Percentiles rank a stretch among this genome's conserved stretches.
Evolutionary conservation across 306 rosid species (phyloP).

Genomic region (Rosa persica): DNA sequence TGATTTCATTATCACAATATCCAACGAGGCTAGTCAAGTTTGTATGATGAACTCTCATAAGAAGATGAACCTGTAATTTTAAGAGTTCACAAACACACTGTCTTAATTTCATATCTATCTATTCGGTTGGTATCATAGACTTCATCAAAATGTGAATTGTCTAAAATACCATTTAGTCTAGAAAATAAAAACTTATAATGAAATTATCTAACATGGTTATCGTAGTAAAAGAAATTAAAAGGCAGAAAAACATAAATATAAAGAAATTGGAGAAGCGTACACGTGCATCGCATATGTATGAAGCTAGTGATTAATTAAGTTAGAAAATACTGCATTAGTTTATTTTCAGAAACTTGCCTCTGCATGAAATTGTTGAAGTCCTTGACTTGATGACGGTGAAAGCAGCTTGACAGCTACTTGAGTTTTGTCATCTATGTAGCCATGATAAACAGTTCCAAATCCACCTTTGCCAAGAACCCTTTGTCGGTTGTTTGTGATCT

Average conservation of each 20-base stretch:
- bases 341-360: slow-evolving; percentile 40
- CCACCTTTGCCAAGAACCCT: slow-evolving; percentile 51
- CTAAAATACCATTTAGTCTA: no score
- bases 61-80: slow-evolving; percentile 30
- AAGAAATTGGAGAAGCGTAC: no score
- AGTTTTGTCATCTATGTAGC: slow-evolving; percentile 33
- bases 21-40: slow-evolving; percentile 44
- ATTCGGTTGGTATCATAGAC: no score
- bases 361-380: slow-evolving; percentile 50
- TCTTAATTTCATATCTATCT: not conserved
- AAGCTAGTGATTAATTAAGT: not conserved
- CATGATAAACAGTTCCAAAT: slow-evolving; percentile 50
- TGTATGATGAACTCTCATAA: slow-evolving; percentile 41
- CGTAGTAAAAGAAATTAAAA: no score
- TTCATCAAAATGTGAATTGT: no score
- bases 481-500: slow-evolving; percentile 45
- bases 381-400: slow-evolving; percentile 40
- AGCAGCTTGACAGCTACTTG: slow-evolving; percentile 62
- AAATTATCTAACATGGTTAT: no score
- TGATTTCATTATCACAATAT: slow-evolving; percentile 28
- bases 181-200: no score
- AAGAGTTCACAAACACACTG: not conserved
- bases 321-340: not conserved
- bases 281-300: no score
- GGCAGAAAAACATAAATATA: no score